A percentile compares a stretch with the other conserved stretches of the same genome.
Evolutionary conservation across 2,329 filamentous ascomycete species (phyloP).

Genomic region (Pseudopyrenochaeta lycopersici): DNA sequence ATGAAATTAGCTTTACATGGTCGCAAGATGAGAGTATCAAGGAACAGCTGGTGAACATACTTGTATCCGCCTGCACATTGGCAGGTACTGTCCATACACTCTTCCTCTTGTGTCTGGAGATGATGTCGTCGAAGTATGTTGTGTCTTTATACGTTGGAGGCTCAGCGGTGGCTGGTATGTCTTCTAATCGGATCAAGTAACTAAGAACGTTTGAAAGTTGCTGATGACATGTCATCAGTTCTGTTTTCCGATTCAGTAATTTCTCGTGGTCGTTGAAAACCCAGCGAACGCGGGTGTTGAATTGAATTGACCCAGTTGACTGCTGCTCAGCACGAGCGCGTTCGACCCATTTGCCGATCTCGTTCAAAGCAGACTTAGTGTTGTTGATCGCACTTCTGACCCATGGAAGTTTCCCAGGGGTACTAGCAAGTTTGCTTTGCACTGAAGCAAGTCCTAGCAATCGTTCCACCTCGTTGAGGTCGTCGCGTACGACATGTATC

Average conservation of each 20-base stretch:
- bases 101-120: constrained; percentile 1
- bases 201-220: constrained; percentile 32
- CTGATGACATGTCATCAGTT: constrained; percentile 33
- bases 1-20: background rate
- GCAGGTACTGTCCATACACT: background rate
- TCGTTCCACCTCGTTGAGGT: constrained; percentile 31
- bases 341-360: constrained; percentile 38
- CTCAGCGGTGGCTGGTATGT: background rate
- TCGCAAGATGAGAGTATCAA: background rate
- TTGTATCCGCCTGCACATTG: background rate
- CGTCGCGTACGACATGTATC: constrained; percentile 32
- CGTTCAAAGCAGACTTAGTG: constrained; percentile 27
- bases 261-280: constrained; percentile 36
- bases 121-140: constrained; percentile 10
- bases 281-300: constrained; percentile 28
- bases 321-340: constrained; percentile 25
- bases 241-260: constrained; percentile 27
- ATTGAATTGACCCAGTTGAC: constrained; percentile 24
- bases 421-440: constrained; percentile 15
- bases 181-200: constrained; percentile 28
- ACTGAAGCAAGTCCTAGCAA: constrained; percentile 21
- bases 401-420: constrained; percentile 29
- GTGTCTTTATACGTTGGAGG: constrained; percentile 9
- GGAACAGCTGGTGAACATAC: background rate
- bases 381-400: constrained; percentile 25